A percentile compares a stretch with the other conserved stretches of the same genome.
Evolutionary conservation across 2,329 filamentous ascomycete species (phyloP).

Genomic region (Penicillium glabrum): DNA sequence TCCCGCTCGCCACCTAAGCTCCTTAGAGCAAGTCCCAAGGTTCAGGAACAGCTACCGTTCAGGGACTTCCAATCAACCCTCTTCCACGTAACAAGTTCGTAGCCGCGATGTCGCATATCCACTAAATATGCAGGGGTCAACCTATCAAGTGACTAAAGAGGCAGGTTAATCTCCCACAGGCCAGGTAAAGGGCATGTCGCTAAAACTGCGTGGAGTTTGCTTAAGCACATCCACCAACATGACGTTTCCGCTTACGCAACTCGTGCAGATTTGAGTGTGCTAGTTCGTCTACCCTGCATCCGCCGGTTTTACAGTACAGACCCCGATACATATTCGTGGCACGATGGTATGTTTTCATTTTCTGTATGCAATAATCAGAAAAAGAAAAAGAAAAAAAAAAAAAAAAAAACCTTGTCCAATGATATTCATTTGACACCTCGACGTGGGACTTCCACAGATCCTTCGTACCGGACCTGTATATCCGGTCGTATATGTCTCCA

Average conservation of each 20-base stretch:
- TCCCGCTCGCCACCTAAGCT: not conserved
- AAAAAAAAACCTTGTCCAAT: not conserved
- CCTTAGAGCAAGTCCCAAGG: not conserved
- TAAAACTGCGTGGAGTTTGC: slow-evolving; percentile 2
- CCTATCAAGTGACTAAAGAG: not conserved
- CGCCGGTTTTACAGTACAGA: not conserved
- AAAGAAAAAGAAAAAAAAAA: not conserved
- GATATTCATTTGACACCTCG: not conserved
- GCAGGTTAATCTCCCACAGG: not conserved
- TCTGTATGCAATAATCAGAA: not conserved
- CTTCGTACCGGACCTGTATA: not conserved
- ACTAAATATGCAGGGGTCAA: slow-evolving; percentile 21
- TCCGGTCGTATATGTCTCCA: not conserved
- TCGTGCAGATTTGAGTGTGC: not conserved
- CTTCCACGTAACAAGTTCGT: slow-evolving; percentile 5
- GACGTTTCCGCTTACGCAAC: slow-evolving; percentile 27
- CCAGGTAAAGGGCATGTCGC: not conserved
- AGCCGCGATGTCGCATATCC: not conserved
- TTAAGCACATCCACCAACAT: slow-evolving; percentile 3
- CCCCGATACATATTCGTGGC: not conserved
- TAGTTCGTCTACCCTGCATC: not conserved
- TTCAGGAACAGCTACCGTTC: not conserved
- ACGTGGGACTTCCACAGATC: not conserved
- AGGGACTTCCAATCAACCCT: not conserved
- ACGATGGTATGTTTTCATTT: not conserved